phyloP scores from a whole-genome alignment of 2,329 filamentous ascomycete species.

The Parafenestella ontariensis region DNA sequence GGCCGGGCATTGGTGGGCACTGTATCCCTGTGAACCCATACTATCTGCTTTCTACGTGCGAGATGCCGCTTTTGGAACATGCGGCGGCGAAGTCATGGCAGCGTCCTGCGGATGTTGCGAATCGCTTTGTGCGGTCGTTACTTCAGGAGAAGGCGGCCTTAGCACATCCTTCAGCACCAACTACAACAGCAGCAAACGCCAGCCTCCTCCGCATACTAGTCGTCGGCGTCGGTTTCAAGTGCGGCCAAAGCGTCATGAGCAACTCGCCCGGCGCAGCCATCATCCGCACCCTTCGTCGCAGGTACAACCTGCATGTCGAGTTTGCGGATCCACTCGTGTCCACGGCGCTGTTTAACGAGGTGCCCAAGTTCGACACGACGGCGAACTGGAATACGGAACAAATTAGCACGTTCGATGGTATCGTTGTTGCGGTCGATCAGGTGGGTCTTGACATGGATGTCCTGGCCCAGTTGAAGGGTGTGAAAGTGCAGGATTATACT shows the following conservation, averaged over 20 bases:
- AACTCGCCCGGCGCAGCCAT: slow-evolving; percentile 59
- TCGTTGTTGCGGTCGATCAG: slow-evolving; percentile 56
- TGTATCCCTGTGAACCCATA: slow-evolving; percentile 64
- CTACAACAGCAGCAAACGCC: slow-evolving; percentile 43
- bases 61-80: slow-evolving; percentile 18
- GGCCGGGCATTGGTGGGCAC: slow-evolving; percentile 62
- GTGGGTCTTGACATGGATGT: slow-evolving; percentile 53
- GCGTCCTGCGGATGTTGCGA: neutral
- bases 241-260: slow-evolving; percentile 56
- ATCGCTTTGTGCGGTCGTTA: neutral
- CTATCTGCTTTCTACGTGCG: slow-evolving; percentile 56
- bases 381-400: slow-evolving; percentile 48
- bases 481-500: slow-evolving; percentile 42
- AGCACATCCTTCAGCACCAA: no score
- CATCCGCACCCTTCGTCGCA: slow-evolving; percentile 44
- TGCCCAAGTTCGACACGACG: slow-evolving; percentile 48
- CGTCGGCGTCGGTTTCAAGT: slow-evolving; percentile 60
- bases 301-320: slow-evolving; percentile 49
- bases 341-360: slow-evolving; percentile 52
- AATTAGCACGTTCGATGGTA: slow-evolving; percentile 54
- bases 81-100: neutral
- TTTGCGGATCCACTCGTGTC: slow-evolving; percentile 56
- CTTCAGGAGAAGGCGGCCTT: no score
- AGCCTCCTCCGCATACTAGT: slow-evolving; percentile 58
- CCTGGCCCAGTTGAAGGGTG: slow-evolving; percentile 43